Conservation (phyloP, 176 grass and related monocot species). For the Tillandsia leiboldiana region DNA sequence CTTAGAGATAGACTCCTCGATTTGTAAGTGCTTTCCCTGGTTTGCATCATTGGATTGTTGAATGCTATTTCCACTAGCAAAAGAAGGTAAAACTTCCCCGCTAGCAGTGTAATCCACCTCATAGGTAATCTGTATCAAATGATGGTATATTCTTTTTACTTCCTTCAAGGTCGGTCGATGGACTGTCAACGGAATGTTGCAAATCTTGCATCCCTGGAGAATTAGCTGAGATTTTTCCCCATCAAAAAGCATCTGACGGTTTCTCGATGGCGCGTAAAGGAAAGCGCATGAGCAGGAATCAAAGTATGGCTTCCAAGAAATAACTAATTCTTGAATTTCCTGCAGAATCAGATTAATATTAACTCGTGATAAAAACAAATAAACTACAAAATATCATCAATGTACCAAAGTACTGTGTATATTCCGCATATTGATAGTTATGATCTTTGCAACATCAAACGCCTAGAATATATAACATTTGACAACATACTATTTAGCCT, state of each 20-base stretch:
- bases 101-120: conserved; percentile 29
- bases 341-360: conserved; percentile 21
- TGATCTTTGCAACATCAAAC: not conserved
- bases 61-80: conserved; percentile 18
- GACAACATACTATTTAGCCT: not conserved
- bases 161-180: conserved; percentile 89
- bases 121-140: conserved; percentile 51
- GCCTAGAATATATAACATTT: not conserved
- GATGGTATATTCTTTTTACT: conserved; percentile 67
- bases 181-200: conserved; percentile 65
- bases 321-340: conserved; percentile 79
- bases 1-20: conserved; percentile 32
- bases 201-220: conserved; percentile 48
- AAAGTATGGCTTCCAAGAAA: conserved; percentile 85
- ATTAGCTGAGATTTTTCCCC: conserved; percentile 43
- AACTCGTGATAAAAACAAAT: conserved; percentile 1
- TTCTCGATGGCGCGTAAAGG: conserved; percentile 73
- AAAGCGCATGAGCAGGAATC: conserved; percentile 50
- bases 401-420: conserved; percentile 14
- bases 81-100: conserved; percentile 27
- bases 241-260: conserved; percentile 71
- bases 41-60: conserved; percentile 26
- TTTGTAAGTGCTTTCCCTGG: conserved; percentile 19
- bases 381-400: not conserved
- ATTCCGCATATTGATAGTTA: not conserved